Evolutionary conservation across 495 filamentous ascomycete genomes (phyloP).

Genomic region (Aspergillus carlsbadensis): DNA sequence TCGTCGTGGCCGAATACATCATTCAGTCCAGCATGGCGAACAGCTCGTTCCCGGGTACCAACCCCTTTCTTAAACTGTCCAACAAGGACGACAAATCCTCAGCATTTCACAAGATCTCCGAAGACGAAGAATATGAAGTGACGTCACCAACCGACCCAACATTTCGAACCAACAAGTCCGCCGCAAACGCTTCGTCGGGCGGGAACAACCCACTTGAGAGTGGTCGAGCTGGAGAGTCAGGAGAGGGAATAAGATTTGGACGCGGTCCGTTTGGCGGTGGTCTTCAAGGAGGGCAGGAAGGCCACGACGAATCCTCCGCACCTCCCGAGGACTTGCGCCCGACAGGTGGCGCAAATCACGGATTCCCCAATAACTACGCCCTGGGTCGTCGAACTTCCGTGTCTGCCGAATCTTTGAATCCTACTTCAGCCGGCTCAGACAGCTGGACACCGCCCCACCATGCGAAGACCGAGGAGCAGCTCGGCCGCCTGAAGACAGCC

Average conservation of each 20-base stretch:
- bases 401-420: conserved; percentile 93
- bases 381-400: conserved; percentile 92
- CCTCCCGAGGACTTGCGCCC: conserved; percentile 34
- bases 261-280: conserved; percentile 37
- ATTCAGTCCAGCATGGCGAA: conserved; percentile 45
- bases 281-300: conserved; percentile 25
- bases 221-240: conserved; percentile 26
- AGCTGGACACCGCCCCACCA: conserved; percentile 89
- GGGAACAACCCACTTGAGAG: conserved; percentile 31
- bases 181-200: conserved; percentile 20
- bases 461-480: conserved; percentile 77
- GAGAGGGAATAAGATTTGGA: conserved; percentile 31
- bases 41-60: conserved; percentile 55
- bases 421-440: conserved; percentile 73
- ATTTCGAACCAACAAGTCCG: conserved; percentile 43
- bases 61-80: conserved; percentile 50
- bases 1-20: conserved; percentile 32
- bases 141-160: conserved; percentile 60
- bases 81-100: conserved; percentile 32
- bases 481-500: conserved; percentile 72
- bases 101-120: conserved; percentile 50
- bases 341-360: conserved; percentile 48
- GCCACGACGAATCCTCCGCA: conserved; percentile 26
- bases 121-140: conserved; percentile 64
- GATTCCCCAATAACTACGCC: conserved; percentile 91